These are phyloP conservation scores for Salix arbutifolia DNA, from an alignment of 345 rosid species.

Conservation along the genomic window DNA sequence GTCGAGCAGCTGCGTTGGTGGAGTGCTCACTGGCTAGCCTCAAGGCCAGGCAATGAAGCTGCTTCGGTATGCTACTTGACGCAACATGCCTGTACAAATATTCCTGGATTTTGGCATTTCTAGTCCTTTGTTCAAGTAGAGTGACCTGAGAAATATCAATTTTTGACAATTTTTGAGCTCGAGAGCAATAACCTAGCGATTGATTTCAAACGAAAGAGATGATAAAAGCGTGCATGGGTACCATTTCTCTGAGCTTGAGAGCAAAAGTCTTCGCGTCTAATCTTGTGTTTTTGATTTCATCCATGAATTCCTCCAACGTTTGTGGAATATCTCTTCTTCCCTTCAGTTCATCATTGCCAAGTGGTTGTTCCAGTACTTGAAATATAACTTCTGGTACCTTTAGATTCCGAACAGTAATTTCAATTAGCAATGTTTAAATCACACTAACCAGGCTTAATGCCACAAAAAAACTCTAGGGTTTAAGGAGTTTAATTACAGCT, in stretches of 20 bases:
- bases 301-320: conserved; percentile 71
- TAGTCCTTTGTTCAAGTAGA: conserved; percentile 81
- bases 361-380: conserved; percentile 59
- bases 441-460: neutral
- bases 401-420: conserved; percentile 2
- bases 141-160: conserved; percentile 38
- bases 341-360: conserved; percentile 53
- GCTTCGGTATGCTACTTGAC: conserved; percentile 93
- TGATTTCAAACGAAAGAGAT: neutral
- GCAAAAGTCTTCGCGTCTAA: conserved; percentile 81
- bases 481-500: conserved; percentile 42
- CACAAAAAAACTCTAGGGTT: neutral
- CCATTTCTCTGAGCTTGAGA: conserved; percentile 85
- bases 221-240: conserved; percentile 11
- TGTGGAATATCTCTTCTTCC: conserved; percentile 80
- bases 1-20: conserved; percentile 87
- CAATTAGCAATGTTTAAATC: conserved; percentile 1
- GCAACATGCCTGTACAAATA: conserved; percentile 87
- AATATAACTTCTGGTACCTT: conserved; percentile 88
- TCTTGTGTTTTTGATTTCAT: conserved; percentile 50
- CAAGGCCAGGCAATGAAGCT: conserved; percentile 79
- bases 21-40: conserved; percentile 85
- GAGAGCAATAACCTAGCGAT: neutral
- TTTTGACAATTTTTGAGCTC: neutral
- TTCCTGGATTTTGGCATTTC: conserved; percentile 91